phyloP scores from a whole-genome alignment of 768 basidiomycete species.

The Lactarius tabidus region DNA sequence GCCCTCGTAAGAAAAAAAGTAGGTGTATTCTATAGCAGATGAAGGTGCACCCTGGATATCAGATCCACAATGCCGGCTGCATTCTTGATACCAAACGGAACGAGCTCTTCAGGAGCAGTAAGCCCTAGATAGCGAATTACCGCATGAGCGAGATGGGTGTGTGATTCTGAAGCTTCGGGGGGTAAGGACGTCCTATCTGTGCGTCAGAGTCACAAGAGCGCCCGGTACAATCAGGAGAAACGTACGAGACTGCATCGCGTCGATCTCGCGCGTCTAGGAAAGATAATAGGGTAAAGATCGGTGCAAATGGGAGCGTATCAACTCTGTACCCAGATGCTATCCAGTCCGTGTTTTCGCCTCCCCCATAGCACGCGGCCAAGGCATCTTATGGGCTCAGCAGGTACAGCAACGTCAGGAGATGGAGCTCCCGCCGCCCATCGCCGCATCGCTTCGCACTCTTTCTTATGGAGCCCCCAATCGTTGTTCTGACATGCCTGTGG shows the following conservation, averaged over 20 bases:
- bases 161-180: conserved; percentile 47
- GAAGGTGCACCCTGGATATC: conserved; percentile 59
- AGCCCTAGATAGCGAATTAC: conserved; percentile 67
- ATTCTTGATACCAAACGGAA: conserved; percentile 51
- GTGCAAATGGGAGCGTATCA: background rate
- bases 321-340: conserved; percentile 53
- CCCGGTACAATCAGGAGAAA: conserved; percentile 13
- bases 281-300: conserved; percentile 4
- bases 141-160: conserved; percentile 69
- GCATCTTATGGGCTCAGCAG: conserved; percentile 76
- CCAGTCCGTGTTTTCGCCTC: conserved; percentile 49
- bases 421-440: conserved; percentile 52
- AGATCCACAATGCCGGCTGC: conserved; percentile 63
- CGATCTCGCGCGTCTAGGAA: conserved; percentile 60
- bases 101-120: conserved; percentile 54
- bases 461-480: conserved; percentile 74
- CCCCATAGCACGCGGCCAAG: conserved; percentile 73
- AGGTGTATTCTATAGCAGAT: background rate
- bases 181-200: conserved; percentile 57
- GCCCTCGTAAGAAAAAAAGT: background rate
- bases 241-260: conserved; percentile 74
- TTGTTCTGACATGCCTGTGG: conserved; percentile 60
- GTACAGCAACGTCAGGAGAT: conserved; percentile 45
- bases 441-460: conserved; percentile 70
- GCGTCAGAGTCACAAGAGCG: conserved; percentile 2